These are phyloP conservation scores for Aspergillus glaucus DNA, from an alignment of 2,329 filamentous ascomycete genomes.

Conservation along the genomic window DNA sequence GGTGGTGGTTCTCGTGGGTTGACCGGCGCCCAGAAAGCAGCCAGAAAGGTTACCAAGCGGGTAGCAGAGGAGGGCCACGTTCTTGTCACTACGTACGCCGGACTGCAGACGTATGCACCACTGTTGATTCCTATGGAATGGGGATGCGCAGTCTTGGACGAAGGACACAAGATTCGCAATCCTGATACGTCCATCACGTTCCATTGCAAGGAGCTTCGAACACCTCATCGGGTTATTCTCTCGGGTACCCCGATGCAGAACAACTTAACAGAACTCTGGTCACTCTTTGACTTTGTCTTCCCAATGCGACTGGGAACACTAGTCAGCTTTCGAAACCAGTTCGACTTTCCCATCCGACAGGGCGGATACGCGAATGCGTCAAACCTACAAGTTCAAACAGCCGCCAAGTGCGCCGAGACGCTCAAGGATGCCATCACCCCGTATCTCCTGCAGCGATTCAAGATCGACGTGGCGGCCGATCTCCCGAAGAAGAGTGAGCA, in stretches of 20 bases:
- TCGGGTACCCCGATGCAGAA: constrained; percentile 98
- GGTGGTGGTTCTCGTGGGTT: constrained; percentile 32
- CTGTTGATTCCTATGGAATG: constrained; percentile 77
- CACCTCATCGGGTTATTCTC: constrained; percentile 82
- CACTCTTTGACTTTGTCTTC: constrained; percentile 93
- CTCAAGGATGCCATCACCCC: constrained; percentile 90
- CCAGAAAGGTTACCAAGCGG: constrained; percentile 71
- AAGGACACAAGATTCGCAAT: constrained; percentile 97
- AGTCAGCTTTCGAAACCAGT: constrained; percentile 82
- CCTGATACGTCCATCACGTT: constrained; percentile 93
- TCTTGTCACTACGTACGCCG: constrained; percentile 90
- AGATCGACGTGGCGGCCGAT: constrained; percentile 88
- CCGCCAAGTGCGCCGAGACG: constrained; percentile 87
- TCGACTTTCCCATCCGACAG: constrained; percentile 87
- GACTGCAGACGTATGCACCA: constrained; percentile 85
- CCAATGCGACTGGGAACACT: constrained; percentile 91
- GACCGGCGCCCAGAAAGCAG: constrained; percentile 57
- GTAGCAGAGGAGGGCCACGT: constrained; percentile 84
- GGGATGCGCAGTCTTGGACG: constrained; percentile 90
- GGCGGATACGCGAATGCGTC: constrained; percentile 94
- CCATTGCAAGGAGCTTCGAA: constrained; percentile 87
- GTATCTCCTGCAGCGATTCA: constrained; percentile 86
- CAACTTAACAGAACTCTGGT: constrained; percentile 92
- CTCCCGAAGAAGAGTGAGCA: constrained; percentile 94
- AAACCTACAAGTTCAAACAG: constrained; percentile 89